phyloP scores from a whole-genome alignment of 805 yeast species.

The Wickerhamomyces hampshirensis region DNA sequence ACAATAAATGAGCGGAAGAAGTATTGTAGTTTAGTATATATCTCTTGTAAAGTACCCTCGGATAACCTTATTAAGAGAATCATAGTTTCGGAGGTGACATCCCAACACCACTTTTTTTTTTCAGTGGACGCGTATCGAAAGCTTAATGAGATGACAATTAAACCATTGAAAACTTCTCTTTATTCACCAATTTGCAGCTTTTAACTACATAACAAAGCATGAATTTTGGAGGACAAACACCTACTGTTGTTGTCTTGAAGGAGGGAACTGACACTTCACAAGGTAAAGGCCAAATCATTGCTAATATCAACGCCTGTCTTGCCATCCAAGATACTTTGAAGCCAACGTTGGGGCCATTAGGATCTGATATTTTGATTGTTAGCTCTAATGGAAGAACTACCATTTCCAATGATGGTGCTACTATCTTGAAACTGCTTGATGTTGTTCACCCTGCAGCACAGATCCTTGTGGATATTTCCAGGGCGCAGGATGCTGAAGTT shows the following conservation, averaged over 20 bases:
- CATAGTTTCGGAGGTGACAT: no score
- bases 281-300: constrained; percentile 92
- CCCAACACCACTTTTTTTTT: background rate
- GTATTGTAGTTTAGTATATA: no score
- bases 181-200: no score
- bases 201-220: constrained; percentile 35
- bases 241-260: constrained; percentile 95
- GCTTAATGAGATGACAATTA: no score
- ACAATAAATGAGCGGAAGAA: no score
- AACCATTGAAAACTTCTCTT: no score
- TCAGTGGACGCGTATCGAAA: background rate
- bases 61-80: no score
- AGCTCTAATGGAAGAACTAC: constrained; percentile 82
- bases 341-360: constrained; percentile 95
- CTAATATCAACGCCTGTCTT: constrained; percentile 93
- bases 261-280: constrained; percentile 98
- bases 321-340: constrained; percentile 95
- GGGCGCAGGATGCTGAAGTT: constrained; percentile 96
- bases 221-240: constrained; percentile 92
- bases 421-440: constrained; percentile 84
- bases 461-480: constrained; percentile 87
- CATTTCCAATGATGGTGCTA: constrained; percentile 97
- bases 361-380: constrained; percentile 91
- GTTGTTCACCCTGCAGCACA: constrained; percentile 99
- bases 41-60: no score